Evolutionary conservation across 2,329 filamentous ascomycete genomes (phyloP).

Genomic region (Botrytis elliptica): DNA sequence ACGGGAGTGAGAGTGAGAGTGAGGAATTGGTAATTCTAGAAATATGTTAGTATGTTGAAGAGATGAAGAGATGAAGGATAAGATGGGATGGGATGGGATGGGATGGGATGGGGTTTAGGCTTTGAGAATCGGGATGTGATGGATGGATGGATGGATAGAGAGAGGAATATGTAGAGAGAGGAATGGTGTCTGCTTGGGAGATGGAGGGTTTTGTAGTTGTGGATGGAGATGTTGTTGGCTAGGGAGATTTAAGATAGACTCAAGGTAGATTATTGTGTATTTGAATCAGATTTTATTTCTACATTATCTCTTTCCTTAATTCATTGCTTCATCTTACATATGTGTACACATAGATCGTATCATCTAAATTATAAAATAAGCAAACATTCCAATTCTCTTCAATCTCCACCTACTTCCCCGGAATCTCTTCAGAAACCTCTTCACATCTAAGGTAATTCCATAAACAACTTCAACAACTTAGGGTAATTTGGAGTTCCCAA

Average conservation of each 20-base stretch:
- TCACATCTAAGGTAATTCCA: slow-evolving; percentile 28
- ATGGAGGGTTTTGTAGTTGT: no score
- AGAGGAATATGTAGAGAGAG: not conserved
- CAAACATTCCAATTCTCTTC: not conserved
- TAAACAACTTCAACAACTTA: slow-evolving; percentile 32
- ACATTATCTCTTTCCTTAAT: not conserved
- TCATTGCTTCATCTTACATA: not conserved
- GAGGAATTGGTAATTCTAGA: no score
- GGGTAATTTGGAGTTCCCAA: slow-evolving; percentile 35
- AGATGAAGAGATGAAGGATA: no score
- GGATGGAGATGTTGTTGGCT: not conserved
- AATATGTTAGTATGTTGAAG: no score
- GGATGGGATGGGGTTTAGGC: no score
- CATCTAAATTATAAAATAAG: not conserved
- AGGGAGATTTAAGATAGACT: not conserved
- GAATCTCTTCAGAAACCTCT: not conserved
- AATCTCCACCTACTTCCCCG: not conserved
- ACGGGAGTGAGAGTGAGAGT: no score
- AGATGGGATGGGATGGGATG: no score
- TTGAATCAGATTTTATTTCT: not conserved
- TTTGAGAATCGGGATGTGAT: no score
- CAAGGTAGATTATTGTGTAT: not conserved
- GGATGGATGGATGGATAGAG: not conserved
- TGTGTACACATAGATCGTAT: not conserved
- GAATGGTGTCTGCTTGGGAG: not conserved